Base-by-base conservation (phyloP, 2,329 filamentous ascomycete genomes). In the Ceratocystis colombiana region DNA sequence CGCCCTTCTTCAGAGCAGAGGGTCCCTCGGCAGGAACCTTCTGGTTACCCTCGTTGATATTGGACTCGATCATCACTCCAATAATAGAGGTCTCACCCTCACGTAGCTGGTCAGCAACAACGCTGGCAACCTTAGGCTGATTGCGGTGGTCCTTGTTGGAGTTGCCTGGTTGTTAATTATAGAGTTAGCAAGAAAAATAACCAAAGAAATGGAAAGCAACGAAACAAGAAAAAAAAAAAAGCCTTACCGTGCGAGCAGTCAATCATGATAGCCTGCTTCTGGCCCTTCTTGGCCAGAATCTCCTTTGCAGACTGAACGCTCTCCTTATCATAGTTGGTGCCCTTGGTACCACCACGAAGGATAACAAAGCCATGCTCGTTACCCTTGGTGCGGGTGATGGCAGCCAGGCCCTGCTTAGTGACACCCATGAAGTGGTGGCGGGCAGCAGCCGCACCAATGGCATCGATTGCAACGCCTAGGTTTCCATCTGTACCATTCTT, bases 281-380 rank as follows among this genome's bases (percentile, higher is more conserved):
- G 88, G 68, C 86, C 86, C 84, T 96, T 96, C 78, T 89, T 88
- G 70, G 77, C 79, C 72, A 99, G 78, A 1, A 85, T 85, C 75
- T 92, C 88, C 75, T 93, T 89, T 33, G 89, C 89, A 64, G 80
- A 80, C 75, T 87, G 84, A 71, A 99, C 88, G 74, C 82, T 95
- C 71, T 89, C 88, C 73, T 85, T 86, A 79, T 96, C 92, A 76
- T 86, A 99, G 81, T 99, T 99, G 71, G 94, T 91, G 12, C 94
- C 94, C 76, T 86, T 89, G 73, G 85, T 93, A 69, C 94, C 94
- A 70, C 94, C 94, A 69, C 94, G 86, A 68, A 99, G 82, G 73
- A 99, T 96, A 64, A 97, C 90, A 74, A 99, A 99, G 73, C 94
- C 95, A 77, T 99, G 90, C 78, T 96, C 89, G 76, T 99, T 99